Evolutionary conservation across 2,329 filamentous ascomycete species (phyloP), one percentile per base, ranked within the genome.

Genomic region (Setomelanomma holmii): DNA sequence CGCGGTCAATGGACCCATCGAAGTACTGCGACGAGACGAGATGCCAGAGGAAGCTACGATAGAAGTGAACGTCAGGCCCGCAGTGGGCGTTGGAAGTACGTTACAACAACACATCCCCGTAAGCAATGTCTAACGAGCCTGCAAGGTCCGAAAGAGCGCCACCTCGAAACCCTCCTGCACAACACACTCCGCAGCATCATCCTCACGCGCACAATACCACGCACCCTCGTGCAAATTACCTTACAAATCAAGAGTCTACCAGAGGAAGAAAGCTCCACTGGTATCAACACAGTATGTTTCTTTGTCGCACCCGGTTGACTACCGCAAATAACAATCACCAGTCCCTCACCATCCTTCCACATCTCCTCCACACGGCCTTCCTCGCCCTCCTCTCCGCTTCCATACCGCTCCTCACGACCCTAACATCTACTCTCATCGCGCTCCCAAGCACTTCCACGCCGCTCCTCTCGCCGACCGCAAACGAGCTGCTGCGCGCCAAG

Each of bases 1-100:
- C 49, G 88, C 91, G 12, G 91, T 96, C 61, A 98, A 96, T 76
- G 95, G 93, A 0, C 95, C 95, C 14, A 86, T 98, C 62, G 95
- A 99, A 78, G 91, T 93, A 14, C 86, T 87, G 64, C 86, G 93
- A 67, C 86, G 91, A 66, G 93, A 99, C 71, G 91, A 98, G 74
- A 86, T 95, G 61, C 89, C 95, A 6, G 93, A 96, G 75, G 92
- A 97, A 78, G 91, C 93, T 22, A 86, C 89, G 43, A 82, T 99
- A 60, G 95, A 98, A 76, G 90, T 99, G 51, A 87, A 93, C 71
- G 85, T 99, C 60, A 86, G 95, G 73, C 93, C 93, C 42, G 88
- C 89, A 30, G 87, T 89, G 58, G 93, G 93, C 14, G 87, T 95
- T 40, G 91, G 90, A 79, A 89, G 92, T 87, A 74, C 71, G 82